Conservation (phyloP, 1,284 basidiomycete species). For the Volvariella volvacea region DNA sequence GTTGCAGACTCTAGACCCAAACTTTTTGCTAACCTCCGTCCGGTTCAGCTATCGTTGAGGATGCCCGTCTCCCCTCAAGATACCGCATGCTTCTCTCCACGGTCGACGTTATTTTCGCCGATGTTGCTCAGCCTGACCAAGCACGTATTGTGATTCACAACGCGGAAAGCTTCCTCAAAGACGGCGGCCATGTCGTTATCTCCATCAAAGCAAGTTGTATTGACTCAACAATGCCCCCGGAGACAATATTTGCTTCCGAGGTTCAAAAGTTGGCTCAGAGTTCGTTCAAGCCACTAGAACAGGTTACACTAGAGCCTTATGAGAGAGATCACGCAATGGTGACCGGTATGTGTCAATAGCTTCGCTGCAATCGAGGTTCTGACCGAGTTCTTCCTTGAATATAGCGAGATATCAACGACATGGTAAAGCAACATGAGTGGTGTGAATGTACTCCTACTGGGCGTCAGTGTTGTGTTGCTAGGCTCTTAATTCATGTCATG, state of each 20-base stretch:
- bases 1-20: background rate
- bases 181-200: constrained; percentile 89
- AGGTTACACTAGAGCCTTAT: constrained; percentile 85
- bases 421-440: constrained; percentile 18
- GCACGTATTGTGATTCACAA: constrained; percentile 93
- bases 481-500: too few species aligned
- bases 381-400: constrained; percentile 3
- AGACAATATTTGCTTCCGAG: constrained; percentile 87
- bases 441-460: constrained; percentile 4
- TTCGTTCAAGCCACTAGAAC: constrained; percentile 90
- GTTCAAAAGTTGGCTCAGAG: constrained; percentile 79
- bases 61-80: constrained; percentile 91
- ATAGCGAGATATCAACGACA: constrained; percentile 52
- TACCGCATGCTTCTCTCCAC: constrained; percentile 93
- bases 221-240: constrained; percentile 89
- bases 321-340: constrained; percentile 85
- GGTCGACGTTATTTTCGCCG: constrained; percentile 96
- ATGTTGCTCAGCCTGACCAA: constrained; percentile 98
- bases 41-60: constrained; percentile 87
- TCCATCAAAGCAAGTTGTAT: constrained; percentile 99
- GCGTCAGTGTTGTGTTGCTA: background rate
- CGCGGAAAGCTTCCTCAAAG: constrained; percentile 95
- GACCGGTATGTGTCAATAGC: constrained; percentile 32
- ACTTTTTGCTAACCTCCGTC: constrained; percentile 6
- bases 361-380: background rate